These are phyloP conservation scores for Phytophthora syringae DNA, from an alignment of 352 stramenopile species.

Conservation along the genomic window DNA sequence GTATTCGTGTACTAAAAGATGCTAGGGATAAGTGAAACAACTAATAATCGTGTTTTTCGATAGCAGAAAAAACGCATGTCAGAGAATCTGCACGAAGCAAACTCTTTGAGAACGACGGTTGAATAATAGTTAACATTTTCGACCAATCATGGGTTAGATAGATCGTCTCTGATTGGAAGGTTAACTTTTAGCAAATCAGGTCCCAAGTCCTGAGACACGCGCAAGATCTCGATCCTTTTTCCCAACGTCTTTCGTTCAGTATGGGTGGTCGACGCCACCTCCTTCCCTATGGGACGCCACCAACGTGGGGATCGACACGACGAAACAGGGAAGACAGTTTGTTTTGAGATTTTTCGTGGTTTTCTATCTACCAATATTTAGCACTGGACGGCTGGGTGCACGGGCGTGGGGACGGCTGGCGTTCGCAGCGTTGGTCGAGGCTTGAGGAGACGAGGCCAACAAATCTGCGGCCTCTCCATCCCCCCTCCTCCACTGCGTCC, in stretches of 20 bases:
- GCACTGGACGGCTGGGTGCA: slow-evolving; percentile 24
- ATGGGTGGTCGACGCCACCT: not conserved
- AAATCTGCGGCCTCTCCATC: slow-evolving; percentile 40
- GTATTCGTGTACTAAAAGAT: too few relatives aligned
- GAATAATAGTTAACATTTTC: too few relatives aligned
- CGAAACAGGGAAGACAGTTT: slow-evolving; percentile 33
- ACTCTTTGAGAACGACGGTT: too few relatives aligned
- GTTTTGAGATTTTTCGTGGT: slow-evolving; percentile 19
- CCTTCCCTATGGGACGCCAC: not conserved
- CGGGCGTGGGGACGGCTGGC: not conserved
- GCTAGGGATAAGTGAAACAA: too few relatives aligned
- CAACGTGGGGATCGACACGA: not conserved
- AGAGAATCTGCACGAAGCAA: too few relatives aligned
- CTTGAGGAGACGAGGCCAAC: slow-evolving; percentile 36
- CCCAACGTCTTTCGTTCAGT: not conserved
- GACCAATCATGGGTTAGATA: too few relatives aligned
- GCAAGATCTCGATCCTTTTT: not conserved
- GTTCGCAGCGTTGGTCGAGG: slow-evolving; percentile 13
- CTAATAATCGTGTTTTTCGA: too few relatives aligned
- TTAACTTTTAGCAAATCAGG: too few relatives aligned
- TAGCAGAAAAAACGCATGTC: too few relatives aligned
- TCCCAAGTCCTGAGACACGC: too few relatives aligned
- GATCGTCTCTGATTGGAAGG: too few relatives aligned
- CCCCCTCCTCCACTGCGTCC: slow-evolving; percentile 13
- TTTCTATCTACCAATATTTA: slow-evolving; percentile 57